A percentile compares a stretch with the other conserved stretches of the same genome.
phyloP scores from a whole-genome alignment of 805 yeast species.

The Myxozyma kluyveri region DNA sequence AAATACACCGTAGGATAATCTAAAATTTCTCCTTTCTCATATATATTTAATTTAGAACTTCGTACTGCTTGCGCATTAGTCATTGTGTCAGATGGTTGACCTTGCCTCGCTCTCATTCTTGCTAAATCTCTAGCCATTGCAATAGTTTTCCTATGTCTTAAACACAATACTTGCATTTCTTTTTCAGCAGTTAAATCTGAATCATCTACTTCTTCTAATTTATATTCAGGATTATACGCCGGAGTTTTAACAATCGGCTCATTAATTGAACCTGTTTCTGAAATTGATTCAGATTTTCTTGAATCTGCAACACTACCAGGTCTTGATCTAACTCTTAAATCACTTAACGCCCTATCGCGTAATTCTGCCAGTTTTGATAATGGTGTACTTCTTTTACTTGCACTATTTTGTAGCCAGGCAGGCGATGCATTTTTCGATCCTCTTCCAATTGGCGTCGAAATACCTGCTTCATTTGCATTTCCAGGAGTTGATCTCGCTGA shows the following conservation, averaged over 20 bases:
- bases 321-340: slow-evolving; percentile 2
- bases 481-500: too few relatives aligned
- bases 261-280: too few relatives aligned
- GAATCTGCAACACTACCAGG: not conserved
- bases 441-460: too few relatives aligned
- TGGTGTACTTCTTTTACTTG: not conserved
- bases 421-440: too few relatives aligned
- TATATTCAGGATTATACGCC: slow-evolving; percentile 17
- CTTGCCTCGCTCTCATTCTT: not conserved
- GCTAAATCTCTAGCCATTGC: slow-evolving; percentile 19
- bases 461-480: too few relatives aligned
- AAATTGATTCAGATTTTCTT: not conserved
- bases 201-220: slow-evolving; percentile 10
- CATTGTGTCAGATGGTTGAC: slow-evolving; percentile 2
- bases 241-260: not conserved
- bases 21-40: slow-evolving; percentile 60
- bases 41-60: slow-evolving; percentile 43
- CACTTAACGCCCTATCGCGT: slow-evolving; percentile 6
- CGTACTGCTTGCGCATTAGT: slow-evolving; percentile 12
- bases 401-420: too few relatives aligned
- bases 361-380: slow-evolving; percentile 1
- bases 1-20: slow-evolving; percentile 52
- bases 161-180: slow-evolving; percentile 20
- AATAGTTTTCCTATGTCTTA: slow-evolving; percentile 1
- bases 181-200: slow-evolving; percentile 20